Percentiles rank a stretch among this genome's conserved stretches.
phyloP scores from a whole-genome alignment of 2,329 filamentous ascomycete genomes.

The Talaromyces sp. region DNA sequence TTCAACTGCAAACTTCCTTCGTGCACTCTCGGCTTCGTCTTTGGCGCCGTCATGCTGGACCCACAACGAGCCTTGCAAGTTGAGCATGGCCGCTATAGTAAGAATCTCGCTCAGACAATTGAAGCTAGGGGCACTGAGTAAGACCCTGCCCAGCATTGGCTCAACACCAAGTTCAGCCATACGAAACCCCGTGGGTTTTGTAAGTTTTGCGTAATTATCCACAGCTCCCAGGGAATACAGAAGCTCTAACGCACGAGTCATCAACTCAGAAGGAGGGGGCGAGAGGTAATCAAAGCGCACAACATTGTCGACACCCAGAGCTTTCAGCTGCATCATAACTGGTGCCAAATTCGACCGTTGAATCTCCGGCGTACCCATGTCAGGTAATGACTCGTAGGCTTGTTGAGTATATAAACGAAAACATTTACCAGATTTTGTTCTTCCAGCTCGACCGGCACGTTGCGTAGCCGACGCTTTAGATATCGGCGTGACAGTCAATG shows the following conservation, averaged over 20 bases:
- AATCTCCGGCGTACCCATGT: conserved; percentile 80
- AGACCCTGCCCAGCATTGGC: conserved; percentile 90
- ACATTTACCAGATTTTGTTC: conserved; percentile 88
- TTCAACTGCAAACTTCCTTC: conserved; percentile 80
- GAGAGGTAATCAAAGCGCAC: conserved; percentile 86
- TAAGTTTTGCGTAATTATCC: conserved; percentile 86
- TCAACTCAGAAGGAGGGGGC: conserved; percentile 75
- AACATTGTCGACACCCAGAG: conserved; percentile 91
- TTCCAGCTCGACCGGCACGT: conserved; percentile 81
- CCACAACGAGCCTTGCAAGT: conserved; percentile 77
- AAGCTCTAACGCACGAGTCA: conserved; percentile 81
- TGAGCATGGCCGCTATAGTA: conserved; percentile 91
- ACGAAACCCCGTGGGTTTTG: conserved; percentile 75
- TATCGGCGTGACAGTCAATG: conserved; percentile 72
- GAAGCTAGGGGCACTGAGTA: conserved; percentile 72
- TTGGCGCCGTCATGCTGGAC: conserved; percentile 74
- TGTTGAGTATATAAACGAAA: conserved; percentile 86
- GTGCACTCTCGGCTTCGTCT: conserved; percentile 67
- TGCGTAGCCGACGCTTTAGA: conserved; percentile 93
- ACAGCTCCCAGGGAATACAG: conserved; percentile 82
- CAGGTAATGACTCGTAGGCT: conserved; percentile 61
- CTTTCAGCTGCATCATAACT: conserved; percentile 85
- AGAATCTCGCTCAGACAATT: conserved; percentile 80
- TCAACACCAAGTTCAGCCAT: conserved; percentile 94
- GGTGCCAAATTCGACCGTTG: conserved; percentile 88